Percentiles rank a stretch among this genome's conserved stretches.
Conservation (phyloP, 345 rosid species). For the Euphorbia pulcherrima region DNA sequence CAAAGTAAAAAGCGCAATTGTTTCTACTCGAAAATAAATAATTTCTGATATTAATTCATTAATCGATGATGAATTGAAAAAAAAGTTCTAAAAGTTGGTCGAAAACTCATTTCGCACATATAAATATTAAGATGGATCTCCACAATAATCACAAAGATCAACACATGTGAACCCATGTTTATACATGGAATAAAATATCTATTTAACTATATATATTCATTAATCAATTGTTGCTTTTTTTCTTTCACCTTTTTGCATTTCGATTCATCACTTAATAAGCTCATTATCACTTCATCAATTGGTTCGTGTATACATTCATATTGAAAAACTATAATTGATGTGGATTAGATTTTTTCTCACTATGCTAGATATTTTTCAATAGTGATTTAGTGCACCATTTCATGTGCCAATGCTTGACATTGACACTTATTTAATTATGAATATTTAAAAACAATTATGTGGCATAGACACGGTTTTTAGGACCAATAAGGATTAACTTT, state of each 20-base stretch:
- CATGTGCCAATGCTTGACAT: constrained; percentile 3
- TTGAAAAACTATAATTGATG: no score
- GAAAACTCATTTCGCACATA: no score
- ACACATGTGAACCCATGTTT: constrained; percentile 2
- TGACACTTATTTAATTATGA: neutral
- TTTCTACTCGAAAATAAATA: no score
- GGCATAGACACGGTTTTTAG: neutral
- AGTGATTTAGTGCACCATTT: neutral
- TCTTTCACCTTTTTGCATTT: neutral
- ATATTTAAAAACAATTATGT: neutral
- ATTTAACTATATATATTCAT: neutral
- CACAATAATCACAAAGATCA: neutral
- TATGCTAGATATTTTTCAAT: neutral
- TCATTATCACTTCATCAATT: neutral
- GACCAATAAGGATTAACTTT: neutral
- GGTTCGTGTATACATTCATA: neutral
- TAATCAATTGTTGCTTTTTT: no score
- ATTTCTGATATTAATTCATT: no score
- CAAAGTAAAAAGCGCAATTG: no score
- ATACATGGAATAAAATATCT: neutral
- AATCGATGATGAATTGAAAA: no score
- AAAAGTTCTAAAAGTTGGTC: no score
- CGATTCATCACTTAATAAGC: neutral
- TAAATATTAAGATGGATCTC: no score
- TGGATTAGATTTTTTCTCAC: neutral